Evolutionary conservation across 257 asterid species (phyloP), one percentile per base, ranked within the genome.

Genomic region (Forsythia viridissima): DNA sequence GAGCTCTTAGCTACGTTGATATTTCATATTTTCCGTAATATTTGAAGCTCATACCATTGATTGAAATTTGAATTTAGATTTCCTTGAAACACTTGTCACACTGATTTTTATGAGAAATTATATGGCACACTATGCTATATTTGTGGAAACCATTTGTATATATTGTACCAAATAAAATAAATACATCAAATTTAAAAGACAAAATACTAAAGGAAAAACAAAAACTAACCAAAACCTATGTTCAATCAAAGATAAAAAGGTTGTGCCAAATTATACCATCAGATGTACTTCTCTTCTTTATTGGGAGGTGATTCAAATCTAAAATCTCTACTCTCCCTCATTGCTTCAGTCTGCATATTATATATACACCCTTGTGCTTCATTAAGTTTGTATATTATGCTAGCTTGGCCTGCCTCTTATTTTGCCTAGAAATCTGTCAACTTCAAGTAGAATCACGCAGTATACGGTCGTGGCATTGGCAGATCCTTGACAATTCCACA

Each of bases 401-500:
- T 61, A 21, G 36, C 37, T 61, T 20, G 12, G 69, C 38, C 63
- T 21, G 69, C 38, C 69, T 59, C 67, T 61, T 21, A 61, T 61
- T 61, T 61, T 20, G 37, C 15, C 69, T 61, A 21, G 37, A 61
- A 61, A 10, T 61, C 69, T 21, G 6, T 61, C 43, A 18, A 72
- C 44, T 68, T 67, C 40, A 21, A 66, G 51, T n/a, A 37, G 70
- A 57, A 71, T 79, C 75, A 77, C 21, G 55, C 24, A 55, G 74
- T 73, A 81, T 74, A 80, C 5, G 70, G 82, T 70, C 80, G 72
- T 44, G 93, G 93, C 10, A 18, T 52, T 0, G 90, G 91, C 86
- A 83, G 1, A 37, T 38, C 84, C 86, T 88, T 81, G 24, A 90
- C 91, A 6, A 90, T 59, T 38, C 94, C 97, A 44, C 97, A 91